Evolutionary conservation across 176 grass and related monocot genomes (phyloP).

Genomic region (Carex littledalei): DNA sequence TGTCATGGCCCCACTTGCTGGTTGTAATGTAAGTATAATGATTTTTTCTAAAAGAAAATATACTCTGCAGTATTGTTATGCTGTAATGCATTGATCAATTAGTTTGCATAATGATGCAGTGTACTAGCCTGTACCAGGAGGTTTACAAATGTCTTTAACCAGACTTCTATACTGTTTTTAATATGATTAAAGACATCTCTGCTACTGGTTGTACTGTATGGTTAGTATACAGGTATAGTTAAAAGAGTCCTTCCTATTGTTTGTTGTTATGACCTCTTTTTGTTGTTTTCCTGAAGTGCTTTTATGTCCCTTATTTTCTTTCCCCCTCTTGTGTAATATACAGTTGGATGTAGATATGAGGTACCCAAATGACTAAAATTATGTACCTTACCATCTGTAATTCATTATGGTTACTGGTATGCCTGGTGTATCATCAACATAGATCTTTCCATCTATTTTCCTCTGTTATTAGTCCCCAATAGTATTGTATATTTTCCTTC

Average conservation of each 20-base stretch:
- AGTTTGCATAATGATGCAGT: background rate
- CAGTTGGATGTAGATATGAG: background rate
- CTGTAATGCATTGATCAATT: background rate
- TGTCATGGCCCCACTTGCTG: conserved; percentile 73
- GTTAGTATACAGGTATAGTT: background rate
- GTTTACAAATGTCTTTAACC: background rate
- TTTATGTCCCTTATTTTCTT: background rate
- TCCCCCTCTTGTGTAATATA: background rate
- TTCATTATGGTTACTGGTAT: background rate
- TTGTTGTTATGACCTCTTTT: background rate
- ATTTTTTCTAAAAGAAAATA: background rate
- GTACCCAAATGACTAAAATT: background rate
- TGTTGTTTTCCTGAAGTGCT: background rate
- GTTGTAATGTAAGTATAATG: conserved; percentile 78
- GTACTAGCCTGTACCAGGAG: background rate
- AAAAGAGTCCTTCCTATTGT: background rate
- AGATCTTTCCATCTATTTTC: background rate
- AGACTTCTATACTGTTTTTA: background rate
- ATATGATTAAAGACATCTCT: background rate
- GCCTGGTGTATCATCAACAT: background rate
- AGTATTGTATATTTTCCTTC: background rate
- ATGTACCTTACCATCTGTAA: background rate
- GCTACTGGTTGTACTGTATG: background rate
- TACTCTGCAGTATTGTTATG: background rate
- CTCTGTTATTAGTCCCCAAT: background rate